A percentile compares a stretch with the other conserved stretches of the same genome.
Evolutionary conservation across 2,329 filamentous ascomycete species (phyloP).

Genomic region (Fusarium transvaalense): DNA sequence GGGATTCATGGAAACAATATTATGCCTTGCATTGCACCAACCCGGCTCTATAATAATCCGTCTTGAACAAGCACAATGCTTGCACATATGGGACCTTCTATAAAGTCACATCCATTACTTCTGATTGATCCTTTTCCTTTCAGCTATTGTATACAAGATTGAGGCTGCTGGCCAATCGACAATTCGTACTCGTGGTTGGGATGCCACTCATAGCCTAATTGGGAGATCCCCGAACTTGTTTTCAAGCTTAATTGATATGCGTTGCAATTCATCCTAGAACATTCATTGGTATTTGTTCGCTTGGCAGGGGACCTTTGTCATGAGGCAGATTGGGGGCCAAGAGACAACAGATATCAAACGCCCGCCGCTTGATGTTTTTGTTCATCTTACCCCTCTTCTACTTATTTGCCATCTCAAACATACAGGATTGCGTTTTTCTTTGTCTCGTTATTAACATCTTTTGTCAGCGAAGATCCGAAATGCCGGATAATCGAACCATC

Average conservation of each 20-base stretch:
- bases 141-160: background rate
- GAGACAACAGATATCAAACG: too few species aligned
- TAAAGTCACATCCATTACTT: background rate
- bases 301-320: too few species aligned
- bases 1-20: too few species aligned
- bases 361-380: background rate
- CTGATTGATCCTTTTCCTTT: background rate
- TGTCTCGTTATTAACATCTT: background rate
- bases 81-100: too few species aligned
- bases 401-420: background rate
- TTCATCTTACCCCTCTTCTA: background rate
- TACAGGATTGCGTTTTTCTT: background rate
- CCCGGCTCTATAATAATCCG: too few species aligned
- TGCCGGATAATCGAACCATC: background rate
- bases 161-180: background rate
- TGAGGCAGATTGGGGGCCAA: background rate
- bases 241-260: background rate
- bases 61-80: too few species aligned
- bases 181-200: background rate
- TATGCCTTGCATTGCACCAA: too few species aligned
- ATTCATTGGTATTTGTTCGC: background rate
- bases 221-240: background rate
- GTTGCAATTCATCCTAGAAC: rapidly evolving
- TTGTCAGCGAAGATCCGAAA: background rate
- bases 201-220: background rate